A percentile compares a stretch with the other conserved stretches of the same genome.
These are phyloP conservation scores for Pythium insidiosum DNA, from an alignment of 352 stramenopile genomes.

Conservation along the genomic window DNA sequence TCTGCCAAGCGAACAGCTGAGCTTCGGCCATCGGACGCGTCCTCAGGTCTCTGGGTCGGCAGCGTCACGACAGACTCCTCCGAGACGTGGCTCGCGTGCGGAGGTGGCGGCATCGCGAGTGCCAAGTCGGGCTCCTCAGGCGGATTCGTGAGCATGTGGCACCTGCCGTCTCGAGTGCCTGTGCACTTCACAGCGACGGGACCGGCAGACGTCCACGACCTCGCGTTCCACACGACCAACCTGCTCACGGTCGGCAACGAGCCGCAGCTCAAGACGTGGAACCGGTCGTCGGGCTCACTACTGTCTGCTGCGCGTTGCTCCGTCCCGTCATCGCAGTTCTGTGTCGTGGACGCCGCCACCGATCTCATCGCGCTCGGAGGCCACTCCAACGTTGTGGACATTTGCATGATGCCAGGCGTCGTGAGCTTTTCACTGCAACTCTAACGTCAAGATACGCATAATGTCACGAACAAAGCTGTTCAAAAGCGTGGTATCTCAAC, in stretches of 20 bases:
- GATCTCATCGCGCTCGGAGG: constrained; percentile 66
- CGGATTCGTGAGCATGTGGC: constrained; percentile 71
- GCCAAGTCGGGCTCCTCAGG: constrained; percentile 8
- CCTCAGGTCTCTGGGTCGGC: constrained; percentile 35
- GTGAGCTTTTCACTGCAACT: constrained; percentile 79
- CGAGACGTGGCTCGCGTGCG: constrained; percentile 62
- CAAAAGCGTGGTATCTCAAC: too few relatives aligned
- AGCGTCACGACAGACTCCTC: constrained; percentile 56
- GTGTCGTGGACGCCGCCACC: constrained; percentile 44
- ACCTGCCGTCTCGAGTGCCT: constrained; percentile 62
- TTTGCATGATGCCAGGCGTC: constrained; percentile 75
- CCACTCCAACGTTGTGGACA: constrained; percentile 46
- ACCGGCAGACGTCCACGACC: constrained; percentile 47
- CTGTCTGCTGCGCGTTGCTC: constrained; percentile 44
- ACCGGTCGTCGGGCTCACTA: constrained; percentile 54
- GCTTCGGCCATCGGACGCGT: background rate
- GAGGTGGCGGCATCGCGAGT: constrained; percentile 40
- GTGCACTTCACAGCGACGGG: constrained; percentile 54
- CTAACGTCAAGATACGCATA: too few relatives aligned
- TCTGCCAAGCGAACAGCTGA: constrained; percentile 12
- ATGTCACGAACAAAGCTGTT: too few relatives aligned
- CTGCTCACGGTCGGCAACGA: constrained; percentile 69
- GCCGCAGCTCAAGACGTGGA: constrained; percentile 61
- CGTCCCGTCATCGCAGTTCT: constrained; percentile 58
- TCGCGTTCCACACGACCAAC: constrained; percentile 65